These are phyloP conservation scores for Arthrocladium fulminans DNA, from an alignment of 2,329 filamentous ascomycete genomes.

Conservation along the genomic window DNA sequence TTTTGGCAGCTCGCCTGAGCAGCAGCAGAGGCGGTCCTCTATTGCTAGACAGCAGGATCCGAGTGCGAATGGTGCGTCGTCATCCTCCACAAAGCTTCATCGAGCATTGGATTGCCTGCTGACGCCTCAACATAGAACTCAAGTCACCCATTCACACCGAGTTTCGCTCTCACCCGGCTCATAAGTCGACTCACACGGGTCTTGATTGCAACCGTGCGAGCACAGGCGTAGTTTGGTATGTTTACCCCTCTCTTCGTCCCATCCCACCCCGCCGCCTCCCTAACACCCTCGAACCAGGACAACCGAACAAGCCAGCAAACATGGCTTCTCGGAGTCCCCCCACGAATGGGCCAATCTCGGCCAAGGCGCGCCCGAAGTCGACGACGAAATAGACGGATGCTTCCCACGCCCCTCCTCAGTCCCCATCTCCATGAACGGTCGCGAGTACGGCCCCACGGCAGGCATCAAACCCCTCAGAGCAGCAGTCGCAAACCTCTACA, in stretches of 20 bases:
- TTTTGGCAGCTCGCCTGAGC: conserved; percentile 24
- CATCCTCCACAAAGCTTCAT: too few relatives aligned
- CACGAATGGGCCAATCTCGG: conserved; percentile 85
- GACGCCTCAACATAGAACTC: conserved; percentile 51
- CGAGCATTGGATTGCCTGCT: too few relatives aligned
- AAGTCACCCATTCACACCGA: conserved; percentile 78
- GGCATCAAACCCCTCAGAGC: conserved; percentile 85
- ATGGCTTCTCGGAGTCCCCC: conserved; percentile 77
- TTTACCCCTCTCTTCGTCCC: conserved; percentile 42
- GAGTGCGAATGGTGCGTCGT: conserved; percentile 38
- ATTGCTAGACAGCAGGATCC: conserved; percentile 35
- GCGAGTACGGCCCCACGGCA: conserved; percentile 89
- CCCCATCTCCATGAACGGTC: conserved; percentile 64
- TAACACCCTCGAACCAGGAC: conserved; percentile 8
- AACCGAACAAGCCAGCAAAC: conserved; percentile 64
- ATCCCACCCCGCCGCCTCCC: neutral
- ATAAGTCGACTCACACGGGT: conserved; percentile 81
- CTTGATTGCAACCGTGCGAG: conserved; percentile 80
- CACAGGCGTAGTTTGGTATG: conserved; percentile 91
- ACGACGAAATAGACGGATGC: conserved; percentile 83
- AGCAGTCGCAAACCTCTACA: conserved; percentile 86
- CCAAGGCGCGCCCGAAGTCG: conserved; percentile 87
- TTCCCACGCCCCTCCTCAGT: conserved; percentile 73
- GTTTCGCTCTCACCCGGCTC: conserved; percentile 83
- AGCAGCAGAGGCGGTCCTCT: conserved; percentile 31